Base-by-base conservation (phyloP, 1,284 basidiomycete species). In the Cystobasidium slooffiae region DNA sequence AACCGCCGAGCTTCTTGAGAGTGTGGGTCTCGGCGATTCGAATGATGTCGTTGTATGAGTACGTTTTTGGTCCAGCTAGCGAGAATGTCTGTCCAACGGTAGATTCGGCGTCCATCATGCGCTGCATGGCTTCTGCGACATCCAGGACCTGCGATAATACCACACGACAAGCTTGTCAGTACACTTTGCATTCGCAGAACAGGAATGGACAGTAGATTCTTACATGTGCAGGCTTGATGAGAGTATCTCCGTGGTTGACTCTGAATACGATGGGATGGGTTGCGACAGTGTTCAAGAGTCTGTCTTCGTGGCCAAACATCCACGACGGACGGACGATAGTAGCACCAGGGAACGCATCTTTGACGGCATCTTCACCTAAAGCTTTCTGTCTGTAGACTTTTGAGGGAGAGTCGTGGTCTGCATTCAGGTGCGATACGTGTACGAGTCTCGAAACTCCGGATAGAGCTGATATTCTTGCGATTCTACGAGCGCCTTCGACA, bases 401-500 rank as follows among this genome's bases (percentile, higher is more conserved):
- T 61, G 93, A 97, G 0, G 87, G 81, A 9, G 95, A 97, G 79
- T 89, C 85, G 43, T 87, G 85, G 62, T 90, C 87, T 37, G 96
- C 95, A 83, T 97, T 96, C 78, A 99, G 84, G 84, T 99, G 97
- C 10, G 96, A 99, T 78, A 99, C 88, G 80, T 99, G 96, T 68
- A 99, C 89, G 73, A 99, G 86, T 72, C 93, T 91, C 64, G 90
- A 87, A 61, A 97, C 92, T 63, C 92, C 92, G 67, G 85, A 84
- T 75, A 90, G 85, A 43, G 90, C 87, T 68, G 93, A 89, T 78
- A 97, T 87, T 77, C 87, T 86, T 16, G 97, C 97, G 49, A 84
- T 75, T 91, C 92, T 68, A 79, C 82, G 78, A 64, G 83, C 85
- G 77, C 93, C 93, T n/a, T 85, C 84, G 49, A 89, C 88, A 81